A percentile compares a stretch with the other conserved stretches of the same genome.
phyloP scores from a whole-genome alignment of 306 rosid species.

The Cucurbita moschata region DNA sequence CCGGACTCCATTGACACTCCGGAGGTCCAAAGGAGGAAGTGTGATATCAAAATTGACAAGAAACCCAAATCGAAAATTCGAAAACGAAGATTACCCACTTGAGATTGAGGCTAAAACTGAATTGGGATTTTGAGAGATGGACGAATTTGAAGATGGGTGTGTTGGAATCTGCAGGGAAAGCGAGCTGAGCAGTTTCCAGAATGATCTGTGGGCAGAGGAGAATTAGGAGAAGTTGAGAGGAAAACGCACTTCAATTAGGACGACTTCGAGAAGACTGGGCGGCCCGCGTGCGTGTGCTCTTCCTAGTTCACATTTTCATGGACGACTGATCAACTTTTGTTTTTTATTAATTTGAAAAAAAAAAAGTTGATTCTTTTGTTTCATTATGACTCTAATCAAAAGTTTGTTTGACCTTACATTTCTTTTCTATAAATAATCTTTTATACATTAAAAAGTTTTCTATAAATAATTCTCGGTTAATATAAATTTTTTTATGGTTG shows the following conservation, averaged over 20 bases:
- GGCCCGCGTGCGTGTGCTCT: not conserved
- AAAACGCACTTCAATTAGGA: not conserved
- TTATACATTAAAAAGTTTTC: too few species aligned
- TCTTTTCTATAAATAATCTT: not conserved
- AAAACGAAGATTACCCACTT: not conserved
- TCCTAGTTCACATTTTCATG: not conserved
- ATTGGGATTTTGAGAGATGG: not conserved
- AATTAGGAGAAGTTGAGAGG: not conserved
- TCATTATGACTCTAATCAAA: not conserved
- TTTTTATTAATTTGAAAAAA: not conserved
- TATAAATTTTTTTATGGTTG: too few species aligned
- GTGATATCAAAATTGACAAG: not conserved
- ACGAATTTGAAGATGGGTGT: not conserved
- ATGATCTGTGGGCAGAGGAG: not conserved
- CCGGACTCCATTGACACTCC: slow-evolving; percentile 21
- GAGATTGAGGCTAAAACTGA: not conserved
- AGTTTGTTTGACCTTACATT: not conserved
- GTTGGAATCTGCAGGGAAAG: not conserved
- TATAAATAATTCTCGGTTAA: too few species aligned
- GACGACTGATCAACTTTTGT: not conserved
- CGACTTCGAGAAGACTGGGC: not conserved
- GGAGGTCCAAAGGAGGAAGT: not conserved
- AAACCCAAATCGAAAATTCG: not conserved
- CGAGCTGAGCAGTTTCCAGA: not conserved
- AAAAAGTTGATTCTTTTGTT: not conserved